A percentile compares a stretch with the other conserved stretches of the same genome.
These are phyloP conservation scores for Solanum bukasovii DNA, from an alignment of 257 asterid genomes.

Conservation along the genomic window DNA sequence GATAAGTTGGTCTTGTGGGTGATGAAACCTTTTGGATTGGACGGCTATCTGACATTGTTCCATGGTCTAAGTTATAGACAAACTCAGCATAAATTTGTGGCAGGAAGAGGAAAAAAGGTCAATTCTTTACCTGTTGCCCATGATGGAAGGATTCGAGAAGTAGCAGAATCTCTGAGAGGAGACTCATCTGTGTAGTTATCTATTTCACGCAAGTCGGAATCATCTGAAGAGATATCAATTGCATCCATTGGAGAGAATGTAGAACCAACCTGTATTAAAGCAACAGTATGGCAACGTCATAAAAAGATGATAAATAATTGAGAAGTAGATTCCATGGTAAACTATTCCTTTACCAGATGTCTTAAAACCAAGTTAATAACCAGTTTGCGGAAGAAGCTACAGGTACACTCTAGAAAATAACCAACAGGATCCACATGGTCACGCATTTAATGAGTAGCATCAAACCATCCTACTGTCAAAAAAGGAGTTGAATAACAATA, in stretches of 20 bases:
- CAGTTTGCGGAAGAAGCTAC: constrained; percentile 18
- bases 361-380: constrained; percentile 19
- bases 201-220: constrained; percentile 70
- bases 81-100: neutral
- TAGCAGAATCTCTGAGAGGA: constrained; percentile 45
- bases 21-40: constrained; percentile 20
- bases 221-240: constrained; percentile 50
- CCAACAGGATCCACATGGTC: constrained; percentile 25
- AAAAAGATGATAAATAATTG: constrained; percentile 28
- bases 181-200: constrained; percentile 60
- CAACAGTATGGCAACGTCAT: constrained; percentile 4
- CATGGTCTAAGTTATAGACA: neutral
- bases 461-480: neutral
- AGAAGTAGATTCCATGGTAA: constrained; percentile 4
- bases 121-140: constrained; percentile 44
- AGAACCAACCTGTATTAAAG: constrained; percentile 9
- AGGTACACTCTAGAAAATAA: constrained; percentile 11
- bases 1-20: constrained; percentile 23
- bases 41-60: constrained; percentile 29
- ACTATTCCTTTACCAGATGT: constrained; percentile 23
- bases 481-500: neutral
- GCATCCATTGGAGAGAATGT: constrained; percentile 35
- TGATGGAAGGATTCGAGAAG: constrained; percentile 41
- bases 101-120: neutral
- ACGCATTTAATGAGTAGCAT: constrained; percentile 21